Evolutionary conservation across 1,284 basidiomycete species (phyloP).

Genomic region (Puccinia triticina): DNA sequence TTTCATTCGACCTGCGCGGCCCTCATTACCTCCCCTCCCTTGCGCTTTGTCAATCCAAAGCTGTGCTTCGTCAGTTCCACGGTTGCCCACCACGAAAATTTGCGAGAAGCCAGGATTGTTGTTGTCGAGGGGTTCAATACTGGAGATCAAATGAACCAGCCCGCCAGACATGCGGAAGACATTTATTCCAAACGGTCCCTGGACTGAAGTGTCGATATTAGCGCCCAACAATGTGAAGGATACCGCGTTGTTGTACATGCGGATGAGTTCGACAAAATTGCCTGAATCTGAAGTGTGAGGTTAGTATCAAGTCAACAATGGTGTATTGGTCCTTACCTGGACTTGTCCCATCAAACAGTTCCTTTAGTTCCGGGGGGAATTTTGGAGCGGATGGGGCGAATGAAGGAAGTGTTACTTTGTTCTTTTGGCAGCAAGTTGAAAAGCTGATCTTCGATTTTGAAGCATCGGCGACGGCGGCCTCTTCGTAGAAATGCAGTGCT

Average conservation of each 20-base stretch:
- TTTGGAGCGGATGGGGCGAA: background rate
- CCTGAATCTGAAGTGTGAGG: background rate
- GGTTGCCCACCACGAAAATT: conserved; percentile 3
- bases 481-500: background rate
- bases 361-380: background rate
- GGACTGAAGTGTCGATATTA: background rate
- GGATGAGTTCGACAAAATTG: background rate
- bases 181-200: background rate
- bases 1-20: too few species aligned
- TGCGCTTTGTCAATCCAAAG: background rate
- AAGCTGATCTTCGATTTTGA: background rate
- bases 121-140: background rate
- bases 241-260: conserved; percentile 1
- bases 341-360: background rate
- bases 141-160: background rate
- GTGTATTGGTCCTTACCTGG: background rate
- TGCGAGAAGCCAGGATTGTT: conserved; percentile 1
- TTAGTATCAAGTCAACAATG: background rate
- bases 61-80: too few species aligned
- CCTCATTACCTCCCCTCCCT: background rate
- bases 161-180: background rate
- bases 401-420: background rate
- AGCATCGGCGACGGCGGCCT: background rate
- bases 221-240: background rate
- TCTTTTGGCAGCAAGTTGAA: background rate